Base-by-base conservation (phyloP, 1,284 basidiomycete genomes). In the Microbotryomycetes sp. region DNA sequence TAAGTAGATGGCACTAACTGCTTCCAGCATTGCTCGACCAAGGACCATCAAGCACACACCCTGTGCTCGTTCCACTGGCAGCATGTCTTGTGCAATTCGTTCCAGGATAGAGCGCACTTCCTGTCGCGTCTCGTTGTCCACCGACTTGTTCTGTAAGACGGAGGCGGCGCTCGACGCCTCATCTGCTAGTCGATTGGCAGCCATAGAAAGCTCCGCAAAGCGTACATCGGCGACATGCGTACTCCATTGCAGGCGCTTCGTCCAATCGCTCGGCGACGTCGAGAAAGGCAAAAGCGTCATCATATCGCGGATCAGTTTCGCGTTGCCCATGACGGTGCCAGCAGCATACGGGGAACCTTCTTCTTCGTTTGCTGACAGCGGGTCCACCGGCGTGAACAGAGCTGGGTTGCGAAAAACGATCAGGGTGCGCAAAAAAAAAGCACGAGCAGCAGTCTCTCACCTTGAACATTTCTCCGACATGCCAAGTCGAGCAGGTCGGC, bases 301-400 rank as follows among this genome's bases (percentile, higher is more conserved):
- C 28, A 69, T 56, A 56, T 69, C 65, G 1, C 52, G 53, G 21
- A 69, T 54, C 5, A 69, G 51, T n/a, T 59, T 61, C 3, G 67
- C 60, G 48, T 61, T 65, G 31, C 67, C 67, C 31, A 67, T 50
- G 29, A 69, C 67, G 11, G 67, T 69, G 2, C 53, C 50, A 15
- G 67, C 55, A 4, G 54, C 53, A 50, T 59, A 48, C 5, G 58
- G 27, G 13, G 53, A 30, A 1, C 54, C 48, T 2, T 41, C 5
- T n/a, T 64, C 60, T 16, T 56, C 59, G 9, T 28, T 13, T 0
- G 67, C 16, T 0, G 62, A 62, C 9, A 54, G 46, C 0, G 57
- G 62, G 31, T 67, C 62, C 45, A 69, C 26, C 6, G 67, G 67
- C 0, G 67, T 69, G 53, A 69, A 69, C 13, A 69, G 53, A n/a